Conservation (phyloP, 768 basidiomycete genomes). For the Sutorius australiensis region DNA sequence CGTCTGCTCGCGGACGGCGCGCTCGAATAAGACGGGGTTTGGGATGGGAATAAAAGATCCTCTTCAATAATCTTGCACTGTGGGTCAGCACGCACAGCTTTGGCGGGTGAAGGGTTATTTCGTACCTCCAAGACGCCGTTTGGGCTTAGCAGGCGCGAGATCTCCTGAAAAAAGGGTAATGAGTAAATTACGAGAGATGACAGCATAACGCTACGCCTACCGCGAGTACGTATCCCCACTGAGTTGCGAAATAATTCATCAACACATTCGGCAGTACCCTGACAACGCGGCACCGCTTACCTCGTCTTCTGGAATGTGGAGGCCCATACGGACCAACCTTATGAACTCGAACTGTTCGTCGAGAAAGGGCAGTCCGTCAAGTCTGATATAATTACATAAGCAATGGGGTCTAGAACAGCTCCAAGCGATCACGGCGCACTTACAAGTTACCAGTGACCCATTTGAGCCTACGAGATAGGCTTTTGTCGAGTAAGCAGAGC, state of each 20-base stretch:
- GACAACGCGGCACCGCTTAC: conserved; percentile 29
- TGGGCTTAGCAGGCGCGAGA: conserved; percentile 60
- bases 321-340: conserved; percentile 57
- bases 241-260: conserved; percentile 14
- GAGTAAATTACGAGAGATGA: conserved; percentile 14
- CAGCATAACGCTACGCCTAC: conserved; percentile 33
- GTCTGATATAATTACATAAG: conserved; percentile 35
- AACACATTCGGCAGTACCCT: background rate
- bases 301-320: conserved; percentile 72
- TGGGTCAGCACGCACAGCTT: conserved; percentile 3
- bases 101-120: conserved; percentile 1
- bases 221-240: conserved; percentile 69
- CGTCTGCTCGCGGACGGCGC: conserved; percentile 1
- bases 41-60: conserved; percentile 64
- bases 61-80: conserved; percentile 64
- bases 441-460: conserved; percentile 74
- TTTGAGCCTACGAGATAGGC: conserved; percentile 47
- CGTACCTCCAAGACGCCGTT: conserved; percentile 63
- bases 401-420: background rate
- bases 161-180: conserved; percentile 45
- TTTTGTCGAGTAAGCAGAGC: conserved; percentile 33
- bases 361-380: conserved; percentile 62
- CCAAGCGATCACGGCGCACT: conserved; percentile 41
- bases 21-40: conserved; percentile 7
- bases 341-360: conserved; percentile 61